phyloP scores from a whole-genome alignment of 2,329 filamentous ascomycete genomes.

The Cercospora berteroae region DNA sequence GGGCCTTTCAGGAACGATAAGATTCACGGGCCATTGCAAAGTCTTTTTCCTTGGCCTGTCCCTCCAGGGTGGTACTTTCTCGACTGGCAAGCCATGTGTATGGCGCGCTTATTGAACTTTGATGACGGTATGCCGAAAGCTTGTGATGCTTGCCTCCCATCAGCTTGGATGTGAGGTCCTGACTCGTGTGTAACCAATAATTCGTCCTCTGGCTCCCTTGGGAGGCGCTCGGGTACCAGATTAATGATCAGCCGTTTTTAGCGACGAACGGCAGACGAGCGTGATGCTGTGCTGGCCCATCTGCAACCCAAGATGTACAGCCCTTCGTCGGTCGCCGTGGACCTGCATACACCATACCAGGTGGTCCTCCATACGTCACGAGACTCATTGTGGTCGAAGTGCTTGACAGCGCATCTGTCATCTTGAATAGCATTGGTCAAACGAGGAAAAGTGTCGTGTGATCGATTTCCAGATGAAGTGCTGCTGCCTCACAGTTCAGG shows the following conservation, averaged over 20 bases:
- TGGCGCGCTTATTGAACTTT: slow-evolving; percentile 3
- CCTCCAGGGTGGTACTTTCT: neutral
- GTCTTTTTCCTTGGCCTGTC: neutral
- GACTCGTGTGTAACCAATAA: neutral
- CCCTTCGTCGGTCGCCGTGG: neutral
- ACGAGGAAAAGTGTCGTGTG: neutral
- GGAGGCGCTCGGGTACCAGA: neutral
- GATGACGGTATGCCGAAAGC: slow-evolving; percentile 3
- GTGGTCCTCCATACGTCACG: neutral
- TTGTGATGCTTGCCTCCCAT: neutral
- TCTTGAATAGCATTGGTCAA: neutral
- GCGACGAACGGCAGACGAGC: neutral
- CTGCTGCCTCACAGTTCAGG: neutral
- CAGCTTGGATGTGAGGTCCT: neutral
- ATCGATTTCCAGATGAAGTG: neutral
- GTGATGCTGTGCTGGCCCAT: neutral
- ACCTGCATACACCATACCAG: neutral
- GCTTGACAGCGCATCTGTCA: neutral
- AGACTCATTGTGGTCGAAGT: neutral
- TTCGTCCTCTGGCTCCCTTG: neutral
- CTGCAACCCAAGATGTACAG: neutral
- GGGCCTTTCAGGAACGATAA: neutral
- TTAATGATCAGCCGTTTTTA: neutral
- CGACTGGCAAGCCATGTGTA: slow-evolving; percentile 3
- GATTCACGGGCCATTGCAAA: neutral